phyloP scores from a whole-genome alignment of 2,329 filamentous ascomycete species.

The Colletotrichum abscissum region DNA sequence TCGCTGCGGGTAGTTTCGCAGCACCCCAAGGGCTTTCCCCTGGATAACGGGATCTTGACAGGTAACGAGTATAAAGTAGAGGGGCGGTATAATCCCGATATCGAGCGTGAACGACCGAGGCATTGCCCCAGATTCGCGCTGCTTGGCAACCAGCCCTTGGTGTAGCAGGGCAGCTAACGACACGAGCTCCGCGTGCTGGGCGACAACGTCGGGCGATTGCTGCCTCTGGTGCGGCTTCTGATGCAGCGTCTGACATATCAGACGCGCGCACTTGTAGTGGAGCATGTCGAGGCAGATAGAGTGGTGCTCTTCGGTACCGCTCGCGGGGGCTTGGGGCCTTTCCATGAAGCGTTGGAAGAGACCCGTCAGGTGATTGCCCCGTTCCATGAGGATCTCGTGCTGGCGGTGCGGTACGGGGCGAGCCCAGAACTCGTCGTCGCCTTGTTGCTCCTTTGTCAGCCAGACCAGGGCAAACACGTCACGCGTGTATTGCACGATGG shows the following conservation, averaged over 20 bases:
- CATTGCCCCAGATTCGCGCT: neutral
- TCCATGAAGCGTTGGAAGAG: slow-evolving; percentile 34
- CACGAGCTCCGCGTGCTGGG: slow-evolving; percentile 18
- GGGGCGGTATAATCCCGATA: slow-evolving; percentile 23
- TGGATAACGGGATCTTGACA: slow-evolving; percentile 13
- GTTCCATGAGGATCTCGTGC: slow-evolving; percentile 36
- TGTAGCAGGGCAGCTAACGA: slow-evolving; percentile 8
- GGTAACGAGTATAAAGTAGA: slow-evolving; percentile 21
- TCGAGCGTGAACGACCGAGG: slow-evolving; percentile 27
- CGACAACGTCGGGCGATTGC: neutral
- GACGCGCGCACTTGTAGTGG: slow-evolving; percentile 24
- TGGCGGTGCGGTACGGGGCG: slow-evolving; percentile 33
- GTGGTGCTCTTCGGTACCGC: slow-evolving; percentile 16
- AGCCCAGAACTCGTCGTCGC: slow-evolving; percentile 35
- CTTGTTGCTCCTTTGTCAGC: slow-evolving; percentile 33
- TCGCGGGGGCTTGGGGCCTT: slow-evolving; percentile 8
- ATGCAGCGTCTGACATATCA: slow-evolving; percentile 20
- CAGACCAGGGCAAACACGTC: slow-evolving; percentile 39
- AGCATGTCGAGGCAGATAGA: slow-evolving; percentile 30
- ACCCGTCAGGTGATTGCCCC: slow-evolving; percentile 24
- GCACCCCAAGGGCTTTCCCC: slow-evolving; percentile 7
- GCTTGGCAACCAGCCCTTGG: slow-evolving; percentile 6
- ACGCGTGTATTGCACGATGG: slow-evolving; percentile 39
- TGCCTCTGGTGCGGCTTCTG: slow-evolving; percentile 11
- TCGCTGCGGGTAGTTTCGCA: slow-evolving; percentile 12